Evolutionary conservation across 495 filamentous ascomycete genomes (phyloP).

Genomic region (Annulohypoxylon bovei): DNA sequence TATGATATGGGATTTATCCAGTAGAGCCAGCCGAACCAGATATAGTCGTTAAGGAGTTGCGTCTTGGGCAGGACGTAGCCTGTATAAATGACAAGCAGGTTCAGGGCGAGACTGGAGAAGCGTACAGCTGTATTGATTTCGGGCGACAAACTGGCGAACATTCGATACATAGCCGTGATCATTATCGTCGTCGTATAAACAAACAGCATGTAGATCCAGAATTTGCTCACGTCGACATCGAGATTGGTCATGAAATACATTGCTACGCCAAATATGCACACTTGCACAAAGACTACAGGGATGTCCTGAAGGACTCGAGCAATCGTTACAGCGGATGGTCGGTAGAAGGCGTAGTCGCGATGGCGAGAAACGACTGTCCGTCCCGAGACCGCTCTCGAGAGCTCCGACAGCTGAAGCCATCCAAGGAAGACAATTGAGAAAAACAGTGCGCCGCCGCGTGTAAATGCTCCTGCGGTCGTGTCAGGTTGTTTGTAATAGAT

Average conservation of each 20-base stretch:
- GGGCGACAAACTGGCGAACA: slow-evolving; percentile 78
- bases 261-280: slow-evolving; percentile 70
- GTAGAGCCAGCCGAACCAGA: slow-evolving; percentile 69
- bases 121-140: slow-evolving; percentile 78
- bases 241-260: slow-evolving; percentile 76
- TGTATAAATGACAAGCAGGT: slow-evolving; percentile 66
- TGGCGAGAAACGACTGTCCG: slow-evolving; percentile 42
- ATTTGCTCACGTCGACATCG: slow-evolving; percentile 72
- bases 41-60: slow-evolving; percentile 52
- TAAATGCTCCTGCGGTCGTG: slow-evolving; percentile 74
- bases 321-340: slow-evolving; percentile 75
- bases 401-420: slow-evolving; percentile 76
- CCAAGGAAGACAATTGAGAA: slow-evolving; percentile 79
- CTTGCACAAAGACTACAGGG: slow-evolving; percentile 71
- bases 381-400: slow-evolving; percentile 67
- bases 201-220: slow-evolving; percentile 78
- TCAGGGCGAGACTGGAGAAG: slow-evolving; percentile 74
- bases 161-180: slow-evolving; percentile 76
- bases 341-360: slow-evolving; percentile 77
- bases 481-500: slow-evolving; percentile 74
- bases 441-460: slow-evolving; percentile 74
- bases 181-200: slow-evolving; percentile 74
- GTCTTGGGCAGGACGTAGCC: slow-evolving; percentile 61
- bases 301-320: slow-evolving; percentile 75
- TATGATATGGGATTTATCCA: slow-evolving; percentile 66